These are phyloP conservation scores for Medicago ruthenica DNA, from an alignment of 306 rosid genomes.

Conservation along the genomic window DNA sequence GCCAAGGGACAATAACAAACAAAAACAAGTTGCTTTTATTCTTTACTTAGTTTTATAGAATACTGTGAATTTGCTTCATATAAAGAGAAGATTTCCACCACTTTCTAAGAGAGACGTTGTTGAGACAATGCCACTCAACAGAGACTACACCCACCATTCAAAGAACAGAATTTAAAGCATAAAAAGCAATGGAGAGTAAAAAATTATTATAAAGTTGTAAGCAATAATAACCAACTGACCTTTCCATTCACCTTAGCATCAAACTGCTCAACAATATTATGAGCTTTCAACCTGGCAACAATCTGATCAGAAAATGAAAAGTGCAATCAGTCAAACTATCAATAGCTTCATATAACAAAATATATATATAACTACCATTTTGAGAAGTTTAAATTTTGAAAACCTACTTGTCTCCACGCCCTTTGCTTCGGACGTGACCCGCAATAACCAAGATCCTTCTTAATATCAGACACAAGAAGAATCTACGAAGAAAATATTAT, in stretches of 20 bases:
- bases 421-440: slow-evolving; percentile 64
- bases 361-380: slow-evolving; percentile 17
- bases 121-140: not conserved
- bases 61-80: not conserved
- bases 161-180: not conserved
- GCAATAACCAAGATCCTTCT: slow-evolving; percentile 81
- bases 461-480: slow-evolving; percentile 78
- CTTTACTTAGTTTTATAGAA: not conserved
- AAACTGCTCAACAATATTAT: slow-evolving; percentile 68
- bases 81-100: not conserved
- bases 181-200: not conserved
- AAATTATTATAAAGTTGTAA: not conserved
- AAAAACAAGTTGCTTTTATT: not conserved
- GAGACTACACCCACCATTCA: not conserved
- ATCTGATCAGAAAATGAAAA: slow-evolving; percentile 55
- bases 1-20: not conserved
- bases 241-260: slow-evolving; percentile 85
- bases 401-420: slow-evolving; percentile 77
- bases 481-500: slow-evolving; percentile 60
- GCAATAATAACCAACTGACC: slow-evolving; percentile 60
- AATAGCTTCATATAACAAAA: slow-evolving; percentile 23
- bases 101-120: not conserved
- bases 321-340: slow-evolving; percentile 12
- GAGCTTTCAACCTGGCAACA: slow-evolving; percentile 63
- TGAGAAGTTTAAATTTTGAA: slow-evolving; percentile 3